phyloP scores from a whole-genome alignment of 805 yeast species.

The Candida methanosorbosa region DNA sequence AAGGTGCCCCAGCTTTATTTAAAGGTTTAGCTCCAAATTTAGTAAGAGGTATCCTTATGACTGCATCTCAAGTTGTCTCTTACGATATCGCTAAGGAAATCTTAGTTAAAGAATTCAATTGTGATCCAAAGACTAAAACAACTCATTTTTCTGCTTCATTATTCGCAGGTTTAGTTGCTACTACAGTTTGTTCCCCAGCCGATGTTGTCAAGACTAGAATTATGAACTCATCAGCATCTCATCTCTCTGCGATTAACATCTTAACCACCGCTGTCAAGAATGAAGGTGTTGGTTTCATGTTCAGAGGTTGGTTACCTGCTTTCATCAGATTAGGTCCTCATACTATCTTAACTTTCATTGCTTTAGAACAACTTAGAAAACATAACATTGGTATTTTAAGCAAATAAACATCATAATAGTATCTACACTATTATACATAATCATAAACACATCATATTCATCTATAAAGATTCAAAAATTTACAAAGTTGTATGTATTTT shows the following conservation, averaged over 20 bases:
- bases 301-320: conserved; percentile 88
- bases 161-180: conserved; percentile 80
- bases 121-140: conserved; percentile 51
- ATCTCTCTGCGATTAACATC: conserved; percentile 41
- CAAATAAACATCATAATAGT: no score
- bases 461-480: no score
- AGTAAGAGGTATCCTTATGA: conserved; percentile 78
- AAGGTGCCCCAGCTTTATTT: conserved; percentile 50
- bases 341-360: conserved; percentile 61
- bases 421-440: not conserved
- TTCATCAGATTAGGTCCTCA: conserved; percentile 82
- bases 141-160: conserved; percentile 78
- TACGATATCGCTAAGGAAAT: conserved; percentile 66
- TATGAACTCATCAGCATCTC: conserved; percentile 50
- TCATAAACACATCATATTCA: not conserved
- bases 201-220: conserved; percentile 86
- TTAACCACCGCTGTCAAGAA: conserved; percentile 44
- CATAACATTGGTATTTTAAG: conserved; percentile 11
- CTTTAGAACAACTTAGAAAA: conserved; percentile 55
- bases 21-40: conserved; percentile 75
- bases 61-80: conserved; percentile 84
- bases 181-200: conserved; percentile 88
- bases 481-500: no score
- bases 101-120: conserved; percentile 38
- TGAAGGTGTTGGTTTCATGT: conserved; percentile 77